Evolutionary conservation across 192 early-diverging fungal genomes (phyloP).

Genomic region (Gamsiella multidivaricata): DNA sequence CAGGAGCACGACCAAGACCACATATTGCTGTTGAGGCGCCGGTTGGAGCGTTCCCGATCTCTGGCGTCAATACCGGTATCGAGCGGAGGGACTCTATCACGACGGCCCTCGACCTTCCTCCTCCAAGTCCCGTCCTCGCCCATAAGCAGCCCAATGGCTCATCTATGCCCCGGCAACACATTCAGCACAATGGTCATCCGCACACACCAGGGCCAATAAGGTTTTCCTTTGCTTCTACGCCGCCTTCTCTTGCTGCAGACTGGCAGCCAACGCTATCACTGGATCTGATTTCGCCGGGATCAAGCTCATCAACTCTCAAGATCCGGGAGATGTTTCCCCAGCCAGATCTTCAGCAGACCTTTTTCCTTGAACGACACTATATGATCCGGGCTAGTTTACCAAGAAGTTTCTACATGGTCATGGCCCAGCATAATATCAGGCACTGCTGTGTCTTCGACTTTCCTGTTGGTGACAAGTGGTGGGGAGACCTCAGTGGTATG

Average conservation of each 20-base stretch:
- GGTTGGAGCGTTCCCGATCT: conserved; percentile 30
- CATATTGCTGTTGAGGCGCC: conserved; percentile 25
- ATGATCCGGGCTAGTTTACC: conserved; percentile 58
- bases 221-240: conserved; percentile 26
- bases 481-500: conserved; percentile 72
- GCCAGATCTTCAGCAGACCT: conserved; percentile 43
- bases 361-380: conserved; percentile 58
- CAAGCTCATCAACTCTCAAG: conserved; percentile 38
- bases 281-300: conserved; percentile 26
- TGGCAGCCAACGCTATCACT: conserved; percentile 39
- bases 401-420: conserved; percentile 67
- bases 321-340: conserved; percentile 57
- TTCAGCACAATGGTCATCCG: neutral
- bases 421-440: conserved; percentile 60
- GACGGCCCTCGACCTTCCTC: conserved; percentile 8
- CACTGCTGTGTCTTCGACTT: conserved; percentile 73
- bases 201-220: conserved; percentile 9
- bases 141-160: conserved; percentile 39
- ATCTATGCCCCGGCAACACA: neutral
- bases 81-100: conserved; percentile 6
- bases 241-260: conserved; percentile 13
- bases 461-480: conserved; percentile 69
- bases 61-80: conserved; percentile 2
- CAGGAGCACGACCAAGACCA: conserved; percentile 30
- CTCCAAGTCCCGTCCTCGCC: conserved; percentile 12